phyloP scores from a whole-genome alignment of 1,284 basidiomycete species.

The Malassezia furfur region DNA sequence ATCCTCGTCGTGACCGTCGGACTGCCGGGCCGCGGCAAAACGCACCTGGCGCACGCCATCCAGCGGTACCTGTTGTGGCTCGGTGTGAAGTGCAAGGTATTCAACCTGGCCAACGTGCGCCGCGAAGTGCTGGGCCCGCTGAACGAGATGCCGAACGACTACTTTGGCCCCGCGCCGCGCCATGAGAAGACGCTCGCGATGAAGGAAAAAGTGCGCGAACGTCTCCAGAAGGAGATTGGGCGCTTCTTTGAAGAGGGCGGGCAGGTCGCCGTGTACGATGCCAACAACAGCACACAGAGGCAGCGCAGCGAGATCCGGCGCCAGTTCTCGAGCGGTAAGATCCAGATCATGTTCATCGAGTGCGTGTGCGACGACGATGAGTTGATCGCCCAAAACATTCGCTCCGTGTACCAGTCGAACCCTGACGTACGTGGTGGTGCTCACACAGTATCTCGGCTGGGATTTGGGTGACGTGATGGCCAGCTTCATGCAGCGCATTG shows the following conservation, averaged over 20 bases:
- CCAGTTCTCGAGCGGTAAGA: conserved; percentile 66
- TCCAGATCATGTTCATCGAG: conserved; percentile 77
- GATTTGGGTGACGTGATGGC: conserved; percentile 78
- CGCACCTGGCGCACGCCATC: conserved; percentile 85
- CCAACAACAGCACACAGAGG: conserved; percentile 78
- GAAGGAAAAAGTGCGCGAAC: conserved; percentile 63
- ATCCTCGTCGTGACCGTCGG: conserved; percentile 86
- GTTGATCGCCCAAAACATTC: conserved; percentile 85
- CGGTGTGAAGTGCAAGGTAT: conserved; percentile 87
- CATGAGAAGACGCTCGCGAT: conserved; percentile 64
- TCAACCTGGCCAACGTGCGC: conserved; percentile 88
- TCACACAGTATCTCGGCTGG: conserved; percentile 67
- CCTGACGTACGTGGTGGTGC: conserved; percentile 50
- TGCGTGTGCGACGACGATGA: conserved; percentile 58
- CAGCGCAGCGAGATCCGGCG: conserved; percentile 65
- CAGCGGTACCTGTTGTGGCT: conserved; percentile 96
- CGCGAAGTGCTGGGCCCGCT: conserved; percentile 79
- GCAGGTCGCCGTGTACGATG: conserved; percentile 97
- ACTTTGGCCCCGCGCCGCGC: conserved; percentile 60
- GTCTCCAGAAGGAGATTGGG: conserved; percentile 77
- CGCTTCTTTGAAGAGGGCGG: conserved; percentile 70
- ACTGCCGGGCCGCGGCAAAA: conserved; percentile 76
- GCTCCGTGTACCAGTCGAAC: conserved; percentile 42
- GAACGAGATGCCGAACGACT: conserved; percentile 76
- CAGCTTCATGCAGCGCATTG: conserved; percentile 84